Base-by-base conservation (phyloP, 495 filamentous ascomycete genomes). In the Talaromyces liani region DNA sequence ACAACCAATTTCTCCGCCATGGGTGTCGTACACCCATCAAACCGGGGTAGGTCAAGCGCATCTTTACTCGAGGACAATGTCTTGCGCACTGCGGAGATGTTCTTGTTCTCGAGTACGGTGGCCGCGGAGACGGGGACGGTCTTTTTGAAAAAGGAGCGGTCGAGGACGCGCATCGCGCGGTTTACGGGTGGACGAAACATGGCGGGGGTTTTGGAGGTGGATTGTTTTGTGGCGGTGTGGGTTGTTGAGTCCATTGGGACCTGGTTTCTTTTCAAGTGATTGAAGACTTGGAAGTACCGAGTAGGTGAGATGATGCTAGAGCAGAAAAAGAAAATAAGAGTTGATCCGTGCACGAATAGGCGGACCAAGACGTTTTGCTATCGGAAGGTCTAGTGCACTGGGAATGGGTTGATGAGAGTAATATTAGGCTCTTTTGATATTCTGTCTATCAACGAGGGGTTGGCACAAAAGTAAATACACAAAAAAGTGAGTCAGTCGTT, bases 111-210 rank as follows among this genome's bases (percentile, higher is more conserved):
- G 64, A 83, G 82, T 20, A 99, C 75, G 41, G 85, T 82, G 9
- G 92, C 94, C n/a, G 92, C 93, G 16, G 91, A 81, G 24, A 93
- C 72, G 16, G 87, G 84, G 45, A 97, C 69, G 1, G 78, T 88
- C 69, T 88, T 92, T 33, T 81, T 76, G 76, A 98, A 98, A 67
- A 93, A 87, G 16, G 88, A 80, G 31, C 91, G 86, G 76, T 98
- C 93, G 27, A 98, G 85, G 5, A 76, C 76, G 67, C 80, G 82
- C 86, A 90, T 91, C 18, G 88, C 85, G 68, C 91, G 91, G 70
- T 93, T 88, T 41, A 93, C 76, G 25, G 93, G 95, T 9, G 93
- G 91, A 47, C 87, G 85, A 75, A 97, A 89, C 86, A 88, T 88
- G 39, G 70, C 72, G 64, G 12, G 22, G 24, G 3, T 25, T 56